Conservation (phyloP, 1,284 basidiomycete genomes). For the Papiliotrema fonsecae region DNA sequence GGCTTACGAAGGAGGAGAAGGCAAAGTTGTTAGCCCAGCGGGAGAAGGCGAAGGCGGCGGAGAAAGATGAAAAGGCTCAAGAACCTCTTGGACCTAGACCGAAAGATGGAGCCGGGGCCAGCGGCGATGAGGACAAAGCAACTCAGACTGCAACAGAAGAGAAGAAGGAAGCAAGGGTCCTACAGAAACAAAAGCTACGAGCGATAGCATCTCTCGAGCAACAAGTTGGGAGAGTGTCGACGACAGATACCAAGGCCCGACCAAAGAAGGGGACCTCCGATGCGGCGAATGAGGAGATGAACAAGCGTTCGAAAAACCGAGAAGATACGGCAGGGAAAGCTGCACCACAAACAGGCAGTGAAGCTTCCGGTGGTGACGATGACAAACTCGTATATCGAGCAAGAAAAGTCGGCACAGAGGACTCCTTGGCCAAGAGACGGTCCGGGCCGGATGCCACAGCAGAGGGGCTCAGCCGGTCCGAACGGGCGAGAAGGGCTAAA, state of each 20-base stretch:
- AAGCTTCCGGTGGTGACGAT: not conserved
- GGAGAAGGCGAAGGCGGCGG: not conserved
- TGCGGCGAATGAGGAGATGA: too few relatives aligned
- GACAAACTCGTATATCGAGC: not conserved
- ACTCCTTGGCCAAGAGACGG: not conserved
- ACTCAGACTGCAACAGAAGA: not conserved
- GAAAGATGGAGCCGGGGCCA: not conserved
- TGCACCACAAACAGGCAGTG: not conserved
- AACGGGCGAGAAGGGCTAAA: not conserved
- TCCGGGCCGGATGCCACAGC: not conserved
- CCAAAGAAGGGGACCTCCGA: too few relatives aligned
- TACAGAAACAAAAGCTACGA: not conserved
- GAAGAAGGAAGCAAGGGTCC: not conserved
- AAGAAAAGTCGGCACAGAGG: not conserved
- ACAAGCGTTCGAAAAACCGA: too few relatives aligned
- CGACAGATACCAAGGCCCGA: too few relatives aligned
- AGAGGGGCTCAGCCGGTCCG: not conserved
- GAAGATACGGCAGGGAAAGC: not conserved
- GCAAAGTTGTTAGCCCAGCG: not conserved
- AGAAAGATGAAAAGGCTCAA: not conserved
- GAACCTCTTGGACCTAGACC: too few relatives aligned
- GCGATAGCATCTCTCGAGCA: not conserved
- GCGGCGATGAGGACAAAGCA: not conserved
- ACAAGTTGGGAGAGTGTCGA: not conserved
- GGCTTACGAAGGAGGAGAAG: constrained; percentile 5